phyloP scores from a whole-genome alignment of 495 filamentous ascomycete genomes.

The Chlorociboria aeruginascens region DNA sequence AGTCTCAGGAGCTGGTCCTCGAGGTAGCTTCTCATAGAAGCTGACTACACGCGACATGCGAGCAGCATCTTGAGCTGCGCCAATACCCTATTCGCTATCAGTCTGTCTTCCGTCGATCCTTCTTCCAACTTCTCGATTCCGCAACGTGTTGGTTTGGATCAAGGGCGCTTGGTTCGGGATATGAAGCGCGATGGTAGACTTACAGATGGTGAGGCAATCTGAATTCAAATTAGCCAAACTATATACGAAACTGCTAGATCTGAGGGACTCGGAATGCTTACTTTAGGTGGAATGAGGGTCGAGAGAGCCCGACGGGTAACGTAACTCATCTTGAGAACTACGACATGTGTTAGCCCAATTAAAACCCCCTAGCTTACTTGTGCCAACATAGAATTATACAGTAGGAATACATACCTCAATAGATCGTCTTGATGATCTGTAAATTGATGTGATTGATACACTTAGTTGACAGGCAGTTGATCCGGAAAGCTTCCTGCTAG shows the following conservation, averaged over 20 bases:
- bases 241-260: neutral
- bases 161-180: neutral
- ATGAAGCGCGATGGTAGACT: constrained; percentile 26
- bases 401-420: constrained; percentile 15
- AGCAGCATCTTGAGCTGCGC: constrained; percentile 83
- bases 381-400: neutral
- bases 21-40: constrained; percentile 97
- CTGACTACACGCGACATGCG: constrained; percentile 92
- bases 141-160: neutral
- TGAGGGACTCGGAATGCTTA: constrained; percentile 28
- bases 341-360: constrained; percentile 14
- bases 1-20: constrained; percentile 69
- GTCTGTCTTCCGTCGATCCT: neutral
- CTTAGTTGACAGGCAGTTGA: constrained; percentile 1
- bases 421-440: constrained; percentile 14
- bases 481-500: constrained; percentile 8
- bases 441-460: constrained; percentile 5
- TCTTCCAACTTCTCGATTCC: neutral
- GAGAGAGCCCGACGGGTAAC: constrained; percentile 81
- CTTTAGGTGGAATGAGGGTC: constrained; percentile 97
- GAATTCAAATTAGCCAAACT: constrained; percentile 9
- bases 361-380: neutral
- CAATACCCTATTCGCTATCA: constrained; percentile 60
- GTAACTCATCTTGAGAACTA: constrained; percentile 72
- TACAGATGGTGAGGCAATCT: constrained; percentile 91